Base-by-base conservation (phyloP, 306 rosid species). In the Quercus rubra region DNA sequence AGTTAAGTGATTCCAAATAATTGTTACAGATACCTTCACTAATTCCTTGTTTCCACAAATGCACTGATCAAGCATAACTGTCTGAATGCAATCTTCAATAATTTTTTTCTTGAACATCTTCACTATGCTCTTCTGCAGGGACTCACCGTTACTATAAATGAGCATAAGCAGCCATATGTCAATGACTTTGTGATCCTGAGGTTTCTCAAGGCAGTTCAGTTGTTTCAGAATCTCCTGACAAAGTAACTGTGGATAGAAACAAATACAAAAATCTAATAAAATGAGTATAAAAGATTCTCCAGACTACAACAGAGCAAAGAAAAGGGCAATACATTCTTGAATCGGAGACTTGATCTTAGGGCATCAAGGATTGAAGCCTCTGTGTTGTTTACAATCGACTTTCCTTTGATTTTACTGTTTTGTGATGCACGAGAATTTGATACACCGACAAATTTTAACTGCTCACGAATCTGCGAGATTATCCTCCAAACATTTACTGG, bases 211-310 rank as follows among this genome's bases (percentile, higher is more conserved):
- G 52, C 80, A 73, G 76, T 74, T 77, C 77, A 84, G 14, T 46
- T 81, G 85, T 77, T 84, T 84, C 82, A 84, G 23, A 69, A 84
- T 84, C 82, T 84, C 87, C 77, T 84, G 87, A 78, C 83, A 84
- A 18, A 84, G 78, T 71, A 68, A 73, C 87, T 84, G 57, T 35
- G 1, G 19, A 19, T 18, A 58, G 66, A 28, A 52, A 21, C 23
- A 67, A 73, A 67, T 6, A 8, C 78, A 21, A 15, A 74, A 33
- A 18, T n/a, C 4, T 11, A 31, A 63, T 27, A 4, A 25, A 27
- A 63, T 20, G 10, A 14, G 51, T 9, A 28, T 18, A 49, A 54
- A 7, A 13, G 18, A 64, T 28, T 64, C 21, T 64, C 13, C 7
- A 64, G 70, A 64, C 20, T 49, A 17, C 31, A 73, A 49, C 4